Conservation (phyloP, 352 stramenopile genomes). For the Phytophthora kernoviae region DNA sequence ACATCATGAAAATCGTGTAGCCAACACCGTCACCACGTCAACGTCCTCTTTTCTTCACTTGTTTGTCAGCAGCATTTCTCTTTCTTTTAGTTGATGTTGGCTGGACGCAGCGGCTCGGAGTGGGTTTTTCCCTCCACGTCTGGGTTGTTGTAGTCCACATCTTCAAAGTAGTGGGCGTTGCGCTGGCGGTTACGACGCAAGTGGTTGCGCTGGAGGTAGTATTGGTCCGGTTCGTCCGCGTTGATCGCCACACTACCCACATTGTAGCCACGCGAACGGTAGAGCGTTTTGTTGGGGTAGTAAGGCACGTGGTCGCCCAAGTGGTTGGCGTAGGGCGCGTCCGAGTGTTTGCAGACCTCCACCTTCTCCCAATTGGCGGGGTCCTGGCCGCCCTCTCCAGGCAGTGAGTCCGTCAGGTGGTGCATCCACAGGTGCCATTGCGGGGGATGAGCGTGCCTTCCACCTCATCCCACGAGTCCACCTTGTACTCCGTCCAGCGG, state of each 20-base stretch:
- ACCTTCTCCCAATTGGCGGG: constrained; percentile 75
- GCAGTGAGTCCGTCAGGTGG: constrained; percentile 74
- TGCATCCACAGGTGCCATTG: constrained; percentile 90
- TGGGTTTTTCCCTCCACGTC: constrained; percentile 42
- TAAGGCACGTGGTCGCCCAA: constrained; percentile 69
- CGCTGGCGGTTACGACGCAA: constrained; percentile 73
- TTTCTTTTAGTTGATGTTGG: constrained; percentile 68
- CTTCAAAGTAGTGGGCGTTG: constrained; percentile 62
- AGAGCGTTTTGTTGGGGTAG: constrained; percentile 78
- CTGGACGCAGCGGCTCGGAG: constrained; percentile 57
- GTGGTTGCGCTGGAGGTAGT: constrained; percentile 83
- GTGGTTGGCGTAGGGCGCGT: constrained; percentile 77
- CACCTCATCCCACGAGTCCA: constrained; percentile 82
- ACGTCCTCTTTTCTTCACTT: constrained; percentile 5
- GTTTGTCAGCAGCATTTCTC: neutral
- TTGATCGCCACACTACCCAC: constrained; percentile 69
- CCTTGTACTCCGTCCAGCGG: constrained; percentile 85
- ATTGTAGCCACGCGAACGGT: constrained; percentile 81
- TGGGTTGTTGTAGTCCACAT: constrained; percentile 88
- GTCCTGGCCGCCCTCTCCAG: constrained; percentile 63
- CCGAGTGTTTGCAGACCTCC: constrained; percentile 51
- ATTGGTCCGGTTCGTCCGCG: constrained; percentile 74
- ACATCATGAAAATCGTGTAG: no score
- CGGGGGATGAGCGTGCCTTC: constrained; percentile 78
- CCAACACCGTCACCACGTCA: neutral